Conservation (phyloP, 2,329 filamentous ascomycete species). For the Fusarium aywerte region DNA sequence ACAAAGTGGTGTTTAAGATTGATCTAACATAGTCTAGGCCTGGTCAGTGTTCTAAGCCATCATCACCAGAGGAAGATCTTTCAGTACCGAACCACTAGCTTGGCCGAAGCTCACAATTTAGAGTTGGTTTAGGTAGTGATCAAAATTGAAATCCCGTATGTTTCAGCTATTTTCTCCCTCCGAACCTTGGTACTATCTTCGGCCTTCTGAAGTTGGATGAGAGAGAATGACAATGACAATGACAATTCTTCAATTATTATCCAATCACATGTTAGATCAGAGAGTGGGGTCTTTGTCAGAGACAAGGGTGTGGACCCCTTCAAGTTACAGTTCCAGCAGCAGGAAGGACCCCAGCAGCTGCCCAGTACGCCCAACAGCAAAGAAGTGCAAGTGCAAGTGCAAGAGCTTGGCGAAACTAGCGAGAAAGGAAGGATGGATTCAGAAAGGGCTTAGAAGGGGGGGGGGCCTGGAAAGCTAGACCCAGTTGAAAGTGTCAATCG, state of each 20-base stretch:
- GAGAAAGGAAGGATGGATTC: conserved; percentile 13
- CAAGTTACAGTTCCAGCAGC: conserved; percentile 9
- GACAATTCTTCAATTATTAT: conserved; percentile 20
- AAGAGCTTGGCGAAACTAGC: conserved; percentile 4
- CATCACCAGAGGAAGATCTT: neutral
- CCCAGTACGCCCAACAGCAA: conserved; percentile 26
- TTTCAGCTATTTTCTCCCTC: conserved; percentile 1
- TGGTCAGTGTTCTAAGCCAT: conserved; percentile 23
- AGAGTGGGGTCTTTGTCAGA: conserved; percentile 19
- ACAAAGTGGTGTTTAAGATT: conserved; percentile 12
- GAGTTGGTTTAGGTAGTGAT: neutral
- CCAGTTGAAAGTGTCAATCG: conserved; percentile 37
- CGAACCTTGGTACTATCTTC: conserved; percentile 7
- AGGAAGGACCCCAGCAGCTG: conserved; percentile 30
- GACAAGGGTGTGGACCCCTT: conserved; percentile 31
- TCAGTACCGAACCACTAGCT: neutral
- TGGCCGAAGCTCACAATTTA: neutral
- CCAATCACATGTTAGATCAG: conserved; percentile 31
- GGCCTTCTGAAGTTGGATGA: conserved; percentile 13
- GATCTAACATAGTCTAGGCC: conserved; percentile 13
- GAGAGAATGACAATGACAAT: conserved; percentile 3
- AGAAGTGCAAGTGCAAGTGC: conserved; percentile 16
- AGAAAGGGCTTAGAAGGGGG: neutral
- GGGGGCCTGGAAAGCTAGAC: conserved; percentile 30
- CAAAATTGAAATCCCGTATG: neutral